phyloP scores from a whole-genome alignment of 768 basidiomycete species.

The Rhodotorula graminis region DNA sequence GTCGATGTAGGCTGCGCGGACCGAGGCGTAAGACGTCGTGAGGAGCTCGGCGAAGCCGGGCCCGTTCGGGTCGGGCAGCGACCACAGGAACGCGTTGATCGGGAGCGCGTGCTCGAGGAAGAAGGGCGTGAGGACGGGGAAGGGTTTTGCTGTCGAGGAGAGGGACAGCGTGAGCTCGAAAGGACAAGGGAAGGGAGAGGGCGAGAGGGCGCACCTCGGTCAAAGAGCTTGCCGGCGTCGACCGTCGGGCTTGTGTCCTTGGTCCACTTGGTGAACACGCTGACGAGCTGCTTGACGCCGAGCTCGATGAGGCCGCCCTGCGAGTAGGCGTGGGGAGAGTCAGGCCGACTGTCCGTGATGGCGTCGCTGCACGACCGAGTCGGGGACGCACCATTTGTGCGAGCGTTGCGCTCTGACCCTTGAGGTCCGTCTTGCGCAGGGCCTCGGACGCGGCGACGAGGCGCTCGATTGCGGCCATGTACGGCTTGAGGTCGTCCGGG shows the following conservation, averaged over 20 bases:
- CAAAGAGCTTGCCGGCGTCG: slow-evolving; percentile 33
- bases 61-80: slow-evolving; percentile 25
- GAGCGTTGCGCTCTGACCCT: slow-evolving; percentile 37
- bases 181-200: too few species aligned
- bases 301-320: slow-evolving; percentile 28
- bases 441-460: slow-evolving; percentile 39
- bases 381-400: slow-evolving; percentile 27
- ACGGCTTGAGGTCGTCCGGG: slow-evolving; percentile 37
- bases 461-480: slow-evolving; percentile 39
- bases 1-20: slow-evolving; percentile 35
- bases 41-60: slow-evolving; percentile 19
- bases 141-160: slow-evolving; percentile 25
- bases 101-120: slow-evolving; percentile 35
- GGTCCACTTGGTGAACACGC: slow-evolving; percentile 28
- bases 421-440: slow-evolving; percentile 33
- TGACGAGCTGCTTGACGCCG: slow-evolving; percentile 28
- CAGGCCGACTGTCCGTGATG: not conserved
- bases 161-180: too few species aligned
- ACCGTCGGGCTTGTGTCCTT: slow-evolving; percentile 27
- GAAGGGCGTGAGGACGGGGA: slow-evolving; percentile 29
- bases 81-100: slow-evolving; percentile 36
- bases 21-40: slow-evolving; percentile 24
- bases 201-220: slow-evolving; percentile 9
- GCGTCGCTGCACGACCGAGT: not conserved
- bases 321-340: not conserved